phyloP scores from a whole-genome alignment of 768 basidiomycete genomes.

The Pisolithus microcarpus region DNA sequence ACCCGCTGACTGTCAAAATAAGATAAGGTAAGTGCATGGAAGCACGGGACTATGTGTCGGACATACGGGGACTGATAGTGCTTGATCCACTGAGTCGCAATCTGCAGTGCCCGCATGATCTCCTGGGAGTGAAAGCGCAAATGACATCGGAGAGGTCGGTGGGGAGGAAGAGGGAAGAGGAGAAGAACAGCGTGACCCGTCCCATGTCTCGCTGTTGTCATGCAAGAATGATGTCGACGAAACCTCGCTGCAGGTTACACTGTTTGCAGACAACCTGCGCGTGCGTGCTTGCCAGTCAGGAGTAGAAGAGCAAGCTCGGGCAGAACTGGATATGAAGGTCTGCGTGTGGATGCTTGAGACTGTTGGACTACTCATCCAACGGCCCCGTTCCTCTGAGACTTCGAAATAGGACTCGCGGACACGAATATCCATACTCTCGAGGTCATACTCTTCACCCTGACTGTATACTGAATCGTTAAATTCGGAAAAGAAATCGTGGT shows the following conservation, averaged over 20 bases:
- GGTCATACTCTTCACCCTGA: slow-evolving; percentile 17
- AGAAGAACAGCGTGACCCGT: slow-evolving; percentile 16
- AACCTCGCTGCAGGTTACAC: not conserved
- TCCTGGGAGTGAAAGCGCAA: slow-evolving; percentile 28
- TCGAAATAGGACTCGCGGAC: slow-evolving; percentile 46
- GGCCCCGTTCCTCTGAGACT: slow-evolving; percentile 52
- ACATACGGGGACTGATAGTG: slow-evolving; percentile 27
- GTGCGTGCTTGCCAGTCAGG: slow-evolving; percentile 1
- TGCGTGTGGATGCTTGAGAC: slow-evolving; percentile 18
- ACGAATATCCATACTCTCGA: slow-evolving; percentile 28
- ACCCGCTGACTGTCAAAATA: not conserved
- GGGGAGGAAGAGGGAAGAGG: slow-evolving; percentile 38
- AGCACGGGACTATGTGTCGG: slow-evolving; percentile 6
- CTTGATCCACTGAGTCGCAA: slow-evolving; percentile 3
- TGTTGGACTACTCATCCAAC: slow-evolving; percentile 48
- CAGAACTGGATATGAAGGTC: slow-evolving; percentile 13
- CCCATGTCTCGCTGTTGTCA: slow-evolving; percentile 13
- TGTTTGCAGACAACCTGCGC: not conserved
- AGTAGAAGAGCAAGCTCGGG: not conserved
- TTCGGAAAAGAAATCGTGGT: slow-evolving; percentile 4
- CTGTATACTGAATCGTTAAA: slow-evolving; percentile 14
- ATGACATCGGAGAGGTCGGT: slow-evolving; percentile 36
- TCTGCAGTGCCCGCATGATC: slow-evolving; percentile 5
- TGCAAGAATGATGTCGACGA: not conserved
- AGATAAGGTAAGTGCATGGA: slow-evolving; percentile 1